Evolutionary conservation across 345 rosid genomes (phyloP).

Genomic region (Lepidium aucheri): DNA sequence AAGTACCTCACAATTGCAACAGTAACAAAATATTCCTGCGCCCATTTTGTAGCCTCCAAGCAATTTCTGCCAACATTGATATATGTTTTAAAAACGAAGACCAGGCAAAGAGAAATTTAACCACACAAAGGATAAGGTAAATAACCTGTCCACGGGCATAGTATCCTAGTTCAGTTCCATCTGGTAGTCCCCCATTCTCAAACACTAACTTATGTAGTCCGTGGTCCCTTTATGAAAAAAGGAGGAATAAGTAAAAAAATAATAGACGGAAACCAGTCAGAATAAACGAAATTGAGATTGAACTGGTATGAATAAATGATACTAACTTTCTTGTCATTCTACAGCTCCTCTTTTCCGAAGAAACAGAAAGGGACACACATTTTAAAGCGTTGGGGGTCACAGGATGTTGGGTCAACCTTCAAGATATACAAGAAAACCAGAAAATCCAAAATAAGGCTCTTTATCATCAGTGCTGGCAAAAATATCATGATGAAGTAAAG

Average conservation of each 20-base stretch:
- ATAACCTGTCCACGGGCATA: slow-evolving; percentile 85
- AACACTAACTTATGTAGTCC: slow-evolving; percentile 80
- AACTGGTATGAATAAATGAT: slow-evolving; percentile 15
- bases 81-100: slow-evolving; percentile 27
- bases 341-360: slow-evolving; percentile 31
- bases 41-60: slow-evolving; percentile 87
- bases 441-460: slow-evolving; percentile 14
- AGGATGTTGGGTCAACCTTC: slow-evolving; percentile 42
- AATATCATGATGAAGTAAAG: slow-evolving; percentile 18
- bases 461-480: not conserved
- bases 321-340: slow-evolving; percentile 37
- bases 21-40: slow-evolving; percentile 68
- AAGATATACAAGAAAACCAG: slow-evolving; percentile 20
- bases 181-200: slow-evolving; percentile 80
- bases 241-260: not conserved
- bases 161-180: slow-evolving; percentile 96
- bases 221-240: slow-evolving; percentile 52
- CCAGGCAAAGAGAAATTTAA: slow-evolving; percentile 13
- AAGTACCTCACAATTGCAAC: slow-evolving; percentile 88
- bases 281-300: slow-evolving; percentile 3
- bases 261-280: slow-evolving; percentile 14
- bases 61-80: slow-evolving; percentile 62
- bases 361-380: slow-evolving; percentile 25
- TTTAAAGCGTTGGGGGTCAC: slow-evolving; percentile 26
- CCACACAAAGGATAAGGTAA: slow-evolving; percentile 20